Conservation (phyloP, 768 basidiomycete species). For the Calocybe indica region DNA sequence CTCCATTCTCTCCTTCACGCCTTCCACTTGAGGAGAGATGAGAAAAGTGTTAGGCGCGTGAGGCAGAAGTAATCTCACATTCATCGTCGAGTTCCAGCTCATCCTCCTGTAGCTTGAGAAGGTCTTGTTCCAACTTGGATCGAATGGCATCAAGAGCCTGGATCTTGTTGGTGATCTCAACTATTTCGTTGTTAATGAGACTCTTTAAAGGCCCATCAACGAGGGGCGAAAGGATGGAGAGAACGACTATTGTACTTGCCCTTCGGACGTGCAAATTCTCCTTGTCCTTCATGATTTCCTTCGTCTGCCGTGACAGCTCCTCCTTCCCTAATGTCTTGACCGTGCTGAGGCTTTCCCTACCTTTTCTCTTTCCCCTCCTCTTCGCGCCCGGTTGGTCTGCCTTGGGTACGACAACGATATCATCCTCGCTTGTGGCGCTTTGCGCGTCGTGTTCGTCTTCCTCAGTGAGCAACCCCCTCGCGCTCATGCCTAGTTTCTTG, state of each 20-base stretch:
- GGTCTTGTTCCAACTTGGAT: constrained; percentile 70
- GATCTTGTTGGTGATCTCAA: constrained; percentile 88
- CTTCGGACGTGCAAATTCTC: constrained; percentile 86
- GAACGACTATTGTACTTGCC: constrained; percentile 39
- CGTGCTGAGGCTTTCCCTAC: constrained; percentile 62
- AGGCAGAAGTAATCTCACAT: constrained; percentile 41
- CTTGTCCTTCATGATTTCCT: constrained; percentile 88
- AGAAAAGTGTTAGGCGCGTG: background rate
- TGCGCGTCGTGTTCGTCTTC: constrained; percentile 50
- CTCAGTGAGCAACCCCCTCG: constrained; percentile 66
- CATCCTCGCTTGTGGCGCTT: constrained; percentile 71
- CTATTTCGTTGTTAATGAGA: constrained; percentile 80
- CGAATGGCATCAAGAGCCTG: constrained; percentile 77
- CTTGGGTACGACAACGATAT: constrained; percentile 57
- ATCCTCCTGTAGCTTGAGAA: constrained; percentile 88
- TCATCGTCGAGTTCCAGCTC: constrained; percentile 97
- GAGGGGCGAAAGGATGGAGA: constrained; percentile 3
- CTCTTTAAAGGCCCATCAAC: constrained; percentile 38
- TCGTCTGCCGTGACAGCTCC: constrained; percentile 76
- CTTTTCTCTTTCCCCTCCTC: constrained; percentile 41
- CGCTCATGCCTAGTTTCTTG: constrained; percentile 72
- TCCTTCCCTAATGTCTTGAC: constrained; percentile 73
- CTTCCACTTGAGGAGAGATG: constrained; percentile 58
- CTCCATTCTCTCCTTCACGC: constrained; percentile 78
- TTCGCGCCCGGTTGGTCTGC: constrained; percentile 23